Conservation (phyloP, 306 rosid genomes). For the Acacia crassicarpa region DNA sequence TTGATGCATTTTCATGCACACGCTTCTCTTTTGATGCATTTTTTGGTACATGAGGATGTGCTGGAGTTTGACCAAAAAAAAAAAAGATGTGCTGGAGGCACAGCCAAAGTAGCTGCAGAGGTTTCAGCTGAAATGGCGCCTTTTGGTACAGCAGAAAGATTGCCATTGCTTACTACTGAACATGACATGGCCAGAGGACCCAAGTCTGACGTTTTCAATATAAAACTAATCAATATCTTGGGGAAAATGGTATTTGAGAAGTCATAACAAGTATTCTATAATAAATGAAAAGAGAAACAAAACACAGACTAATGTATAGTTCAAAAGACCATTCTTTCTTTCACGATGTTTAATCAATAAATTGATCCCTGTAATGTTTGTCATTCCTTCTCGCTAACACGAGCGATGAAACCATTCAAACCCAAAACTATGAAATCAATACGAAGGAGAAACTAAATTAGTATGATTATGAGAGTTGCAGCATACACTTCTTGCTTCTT, state of each 20-base stretch:
- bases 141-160: slow-evolving; percentile 8
- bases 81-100: slow-evolving; percentile 5
- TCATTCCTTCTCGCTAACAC: background rate
- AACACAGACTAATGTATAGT: background rate
- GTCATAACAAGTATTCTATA: background rate
- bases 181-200: background rate
- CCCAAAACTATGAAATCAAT: background rate
- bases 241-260: background rate
- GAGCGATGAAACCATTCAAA: background rate
- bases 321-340: background rate
- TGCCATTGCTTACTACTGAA: background rate
- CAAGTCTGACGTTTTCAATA: background rate
- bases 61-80: too few relatives aligned
- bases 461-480: background rate
- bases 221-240: background rate
- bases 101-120: background rate
- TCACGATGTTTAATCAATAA: too few relatives aligned
- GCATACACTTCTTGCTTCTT: background rate
- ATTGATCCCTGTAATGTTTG: background rate
- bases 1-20: background rate
- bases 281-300: background rate
- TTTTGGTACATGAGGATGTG: background rate
- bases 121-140: slow-evolving; percentile 18
- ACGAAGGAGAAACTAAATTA: background rate
- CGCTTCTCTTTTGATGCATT: background rate